Percentiles rank a stretch among this genome's conserved stretches.
These are phyloP conservation scores for Dryas octopetala DNA, from an alignment of 306 rosid genomes.

Conservation along the genomic window DNA sequence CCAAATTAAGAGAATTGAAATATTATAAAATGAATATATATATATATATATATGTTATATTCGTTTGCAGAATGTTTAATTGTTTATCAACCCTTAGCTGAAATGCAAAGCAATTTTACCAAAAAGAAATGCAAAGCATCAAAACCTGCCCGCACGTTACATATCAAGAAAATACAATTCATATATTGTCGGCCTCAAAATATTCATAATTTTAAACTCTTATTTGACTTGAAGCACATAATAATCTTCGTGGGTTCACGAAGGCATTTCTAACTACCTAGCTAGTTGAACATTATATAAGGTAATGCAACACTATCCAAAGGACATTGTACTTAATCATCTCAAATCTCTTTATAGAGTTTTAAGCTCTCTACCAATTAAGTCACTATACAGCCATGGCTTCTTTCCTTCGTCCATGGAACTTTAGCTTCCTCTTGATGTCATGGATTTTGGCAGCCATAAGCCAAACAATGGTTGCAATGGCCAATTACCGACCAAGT, in stretches of 20 bases:
- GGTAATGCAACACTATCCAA: constrained; percentile 24
- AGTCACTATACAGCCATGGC: constrained; percentile 39
- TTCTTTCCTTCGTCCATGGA: constrained; percentile 33
- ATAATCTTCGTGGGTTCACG: constrained; percentile 58
- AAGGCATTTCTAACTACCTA: constrained; percentile 23
- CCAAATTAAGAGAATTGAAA: neutral
- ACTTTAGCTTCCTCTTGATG: constrained; percentile 32
- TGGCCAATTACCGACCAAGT: constrained; percentile 51
- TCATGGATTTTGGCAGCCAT: constrained; percentile 33
- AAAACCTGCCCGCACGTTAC: constrained; percentile 39
- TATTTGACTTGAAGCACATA: constrained; percentile 25
- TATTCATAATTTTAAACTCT: neutral
- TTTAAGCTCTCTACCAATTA: neutral
- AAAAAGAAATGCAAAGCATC: neutral
- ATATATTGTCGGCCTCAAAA: neutral
- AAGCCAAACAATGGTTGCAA: constrained; percentile 19
- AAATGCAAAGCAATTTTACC: neutral
- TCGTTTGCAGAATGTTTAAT: neutral
- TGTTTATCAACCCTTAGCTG: neutral
- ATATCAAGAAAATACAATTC: constrained; percentile 1
- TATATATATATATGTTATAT: neutral
- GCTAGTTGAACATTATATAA: constrained; percentile 31
- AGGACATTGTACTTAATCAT: constrained; percentile 25
- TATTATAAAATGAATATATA: neutral
- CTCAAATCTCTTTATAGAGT: neutral